Evolutionary conservation across 176 grass and related monocot species (phyloP), one percentile per base, ranked within the genome.

Genomic region (Cocos nucifera): DNA sequence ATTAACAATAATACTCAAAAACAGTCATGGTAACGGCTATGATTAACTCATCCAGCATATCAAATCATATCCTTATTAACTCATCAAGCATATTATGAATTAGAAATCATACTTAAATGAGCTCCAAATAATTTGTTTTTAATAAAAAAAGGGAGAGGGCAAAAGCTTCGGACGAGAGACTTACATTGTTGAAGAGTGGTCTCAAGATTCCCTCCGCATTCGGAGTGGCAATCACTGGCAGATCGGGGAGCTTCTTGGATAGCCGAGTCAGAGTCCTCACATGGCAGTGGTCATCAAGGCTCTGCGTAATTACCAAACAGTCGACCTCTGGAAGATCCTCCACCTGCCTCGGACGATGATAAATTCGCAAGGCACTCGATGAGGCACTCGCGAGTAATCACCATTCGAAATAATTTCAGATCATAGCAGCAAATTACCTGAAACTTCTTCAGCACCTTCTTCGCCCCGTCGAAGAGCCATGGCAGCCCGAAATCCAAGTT

Each of bases 211-310:
- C 53, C 19, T 21, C 64, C 6, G 87, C 92, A 78, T 96, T 96
- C 19, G 86, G 92, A 4, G 92, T 96, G 53, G 92, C 73, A 19
- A 90, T 58, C 18, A 90, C 92, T 10, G 80, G 86, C 39, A 96
- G 79, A 23, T 70, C 20, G 0, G 92, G 78, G 26, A 71, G 56
- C 61, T 4, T 54, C 59, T 75, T 78, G 12, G 92, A 79, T 17
- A 96, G 69, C 69, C 63, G 54, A 23, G 57, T 80, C 12, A 96
- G 77, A 22, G 92, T 96, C 20, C 74, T 89, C 19, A 75, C 61
- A 59, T 96, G 92, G 72, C 92, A 96, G 65, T 90, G 92, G 71
- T 96, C 92, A 57, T 96, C 92, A 22, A 96, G 86, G 71, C 92
- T 90, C 80, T 96, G 83, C 7, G 92, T 96, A 57, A 96, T 96